Conservation (phyloP, 805 yeast species). For the Teunomyces kruisii region DNA sequence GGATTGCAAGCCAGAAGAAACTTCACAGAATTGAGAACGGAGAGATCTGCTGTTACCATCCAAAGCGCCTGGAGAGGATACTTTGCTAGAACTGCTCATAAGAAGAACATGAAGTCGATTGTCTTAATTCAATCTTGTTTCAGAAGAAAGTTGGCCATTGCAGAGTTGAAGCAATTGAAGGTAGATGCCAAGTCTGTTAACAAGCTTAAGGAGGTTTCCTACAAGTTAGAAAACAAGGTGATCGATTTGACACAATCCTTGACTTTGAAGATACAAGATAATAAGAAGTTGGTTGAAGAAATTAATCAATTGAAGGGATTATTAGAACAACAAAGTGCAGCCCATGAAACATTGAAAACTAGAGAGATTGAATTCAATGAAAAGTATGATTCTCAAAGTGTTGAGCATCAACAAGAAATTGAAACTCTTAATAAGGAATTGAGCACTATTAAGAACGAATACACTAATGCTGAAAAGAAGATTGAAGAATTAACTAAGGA, state of each 20-base stretch:
- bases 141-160: slow-evolving; percentile 73
- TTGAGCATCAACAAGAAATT: slow-evolving; percentile 50
- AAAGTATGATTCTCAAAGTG: slow-evolving; percentile 43
- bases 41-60: slow-evolving; percentile 64
- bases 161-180: slow-evolving; percentile 61
- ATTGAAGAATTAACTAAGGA: slow-evolving; percentile 59
- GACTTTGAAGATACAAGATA: slow-evolving; percentile 77
- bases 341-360: slow-evolving; percentile 53
- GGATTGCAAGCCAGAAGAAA: slow-evolving; percentile 56
- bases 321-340: slow-evolving; percentile 53
- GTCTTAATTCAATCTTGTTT: slow-evolving; percentile 73
- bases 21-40: slow-evolving; percentile 49
- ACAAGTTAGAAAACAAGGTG: slow-evolving; percentile 94
- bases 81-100: slow-evolving; percentile 55
- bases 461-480: slow-evolving; percentile 56
- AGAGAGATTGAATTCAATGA: slow-evolving; percentile 56
- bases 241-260: slow-evolving; percentile 88
- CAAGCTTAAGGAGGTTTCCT: slow-evolving; percentile 87
- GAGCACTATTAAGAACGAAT: slow-evolving; percentile 51
- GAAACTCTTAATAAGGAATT: slow-evolving; percentile 56
- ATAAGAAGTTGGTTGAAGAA: slow-evolving; percentile 65
- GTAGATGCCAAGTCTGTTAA: slow-evolving; percentile 91
- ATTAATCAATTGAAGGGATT: slow-evolving; percentile 46
- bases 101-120: slow-evolving; percentile 51
- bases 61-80: slow-evolving; percentile 76